Base-by-base conservation (phyloP, 495 filamentous ascomycete species). In the Cenococcum geophilum region DNA sequence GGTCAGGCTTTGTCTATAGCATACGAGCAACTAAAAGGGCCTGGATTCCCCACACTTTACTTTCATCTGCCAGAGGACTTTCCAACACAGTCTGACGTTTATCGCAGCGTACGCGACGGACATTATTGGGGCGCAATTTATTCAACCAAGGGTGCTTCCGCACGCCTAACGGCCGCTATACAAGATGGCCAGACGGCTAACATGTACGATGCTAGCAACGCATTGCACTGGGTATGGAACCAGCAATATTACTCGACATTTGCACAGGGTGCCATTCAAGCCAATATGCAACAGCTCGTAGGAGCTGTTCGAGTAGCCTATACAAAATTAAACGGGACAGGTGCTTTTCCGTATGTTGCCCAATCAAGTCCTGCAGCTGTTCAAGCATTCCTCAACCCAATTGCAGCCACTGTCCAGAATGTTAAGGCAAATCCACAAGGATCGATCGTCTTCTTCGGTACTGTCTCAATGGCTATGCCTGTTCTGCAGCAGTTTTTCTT, bases 401-500 rank as follows among this genome's bases (percentile, higher is more conserved):
- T 64, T 34, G 11, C 36, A 6, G 57, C 57, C 3, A 60, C 57
- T 4, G 36, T 49, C 10, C 20, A 4, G 22, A 57, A 64, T 52
- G 50, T 64, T 40, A 48, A 64, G n/a, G 8, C n/a, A 9, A 50
- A 49, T 16, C 1, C 57, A 2, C 50, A 59, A 32, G 57, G 57
- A 8, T 11, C 57, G 1, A 32, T 56, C 22, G 51, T 60, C 40
- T 43, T 64, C 8, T 47, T 64, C 12, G 60, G 48, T 50, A 64
- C 57, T 4, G 34, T 64, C 21, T 27, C 62, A 23, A 60, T 60
- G 50, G 57, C 52, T 11, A 64, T 64, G 50, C 62, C 62, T 42
- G 34, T 60, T 23, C 49, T 64, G 6, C 51, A 55, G n/a, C 62
- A 64, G 51, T 64, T 60, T 43, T 64, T 64, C 57, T 64, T 64